Conservation (phyloP, 345 rosid genomes). For the Boechera stricta region DNA sequence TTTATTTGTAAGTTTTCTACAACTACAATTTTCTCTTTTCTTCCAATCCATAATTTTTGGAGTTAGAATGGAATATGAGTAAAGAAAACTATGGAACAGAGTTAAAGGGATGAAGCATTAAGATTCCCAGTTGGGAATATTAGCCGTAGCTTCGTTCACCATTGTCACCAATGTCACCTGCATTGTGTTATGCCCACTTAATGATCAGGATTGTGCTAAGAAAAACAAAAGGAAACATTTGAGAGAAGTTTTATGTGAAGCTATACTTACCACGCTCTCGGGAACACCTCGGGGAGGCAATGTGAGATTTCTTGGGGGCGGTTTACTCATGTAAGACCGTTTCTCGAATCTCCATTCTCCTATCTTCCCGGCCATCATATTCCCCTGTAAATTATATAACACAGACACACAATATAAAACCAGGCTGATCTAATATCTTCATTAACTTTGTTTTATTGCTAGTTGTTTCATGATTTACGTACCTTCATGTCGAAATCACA, state of each 20-base stretch:
- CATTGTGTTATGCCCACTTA: conserved; percentile 33
- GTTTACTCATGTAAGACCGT: conserved; percentile 64
- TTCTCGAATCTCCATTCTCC: conserved; percentile 99
- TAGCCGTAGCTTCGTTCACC: conserved; percentile 93
- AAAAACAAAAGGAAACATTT: neutral
- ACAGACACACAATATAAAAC: neutral
- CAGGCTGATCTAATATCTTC: neutral
- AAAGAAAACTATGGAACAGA: conserved; percentile 1
- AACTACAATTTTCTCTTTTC: neutral
- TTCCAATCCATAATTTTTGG: neutral
- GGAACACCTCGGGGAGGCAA: conserved; percentile 94
- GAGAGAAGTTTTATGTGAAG: neutral
- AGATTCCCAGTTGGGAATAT: conserved; percentile 79
- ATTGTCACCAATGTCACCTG: conserved; percentile 93
- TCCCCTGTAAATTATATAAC: conserved; percentile 51
- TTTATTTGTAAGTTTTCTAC: neutral
- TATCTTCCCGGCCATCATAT: conserved; percentile 70
- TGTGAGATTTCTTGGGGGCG: conserved; percentile 84
- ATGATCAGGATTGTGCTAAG: conserved; percentile 5
- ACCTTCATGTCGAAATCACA: conserved; percentile 95
- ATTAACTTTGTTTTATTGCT: neutral
- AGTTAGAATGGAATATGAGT: conserved; percentile 13
- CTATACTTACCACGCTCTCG: conserved; percentile 77
- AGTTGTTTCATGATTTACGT: conserved; percentile 8
- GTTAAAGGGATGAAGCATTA: conserved; percentile 22